phyloP scores from a whole-genome alignment of 345 rosid species.

The Limnanthes douglasii region DNA sequence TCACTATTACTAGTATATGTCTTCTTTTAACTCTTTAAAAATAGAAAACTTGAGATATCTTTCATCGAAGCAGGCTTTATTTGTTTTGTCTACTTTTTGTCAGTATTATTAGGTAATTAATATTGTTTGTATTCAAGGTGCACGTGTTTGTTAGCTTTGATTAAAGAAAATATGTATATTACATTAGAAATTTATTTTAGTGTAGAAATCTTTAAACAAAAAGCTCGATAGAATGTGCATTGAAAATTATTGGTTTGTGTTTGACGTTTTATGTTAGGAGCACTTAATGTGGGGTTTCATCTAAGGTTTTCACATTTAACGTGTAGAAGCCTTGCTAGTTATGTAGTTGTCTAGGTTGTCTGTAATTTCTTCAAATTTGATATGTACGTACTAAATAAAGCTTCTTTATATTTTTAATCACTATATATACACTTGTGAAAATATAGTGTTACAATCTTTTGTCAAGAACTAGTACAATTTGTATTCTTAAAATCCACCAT shows the following conservation, averaged over 20 bases:
- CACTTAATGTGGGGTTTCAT: constrained; percentile 91
- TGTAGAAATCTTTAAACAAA: constrained; percentile 45
- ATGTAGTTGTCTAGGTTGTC: constrained; percentile 86
- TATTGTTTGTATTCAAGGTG: neutral
- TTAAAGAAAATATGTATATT: no score
- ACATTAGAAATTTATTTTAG: constrained; percentile 3
- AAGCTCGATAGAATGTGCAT: constrained; percentile 37
- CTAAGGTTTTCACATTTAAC: constrained; percentile 92
- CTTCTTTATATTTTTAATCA: neutral
- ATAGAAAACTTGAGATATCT: constrained; percentile 74
- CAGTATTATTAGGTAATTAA: constrained; percentile 58
- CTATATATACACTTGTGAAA: no score
- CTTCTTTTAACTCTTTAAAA: constrained; percentile 48
- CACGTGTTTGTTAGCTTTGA: neutral
- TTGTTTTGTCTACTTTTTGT: constrained; percentile 76
- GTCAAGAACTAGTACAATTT: no score
- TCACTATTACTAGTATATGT: constrained; percentile 86
- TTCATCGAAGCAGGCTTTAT: constrained; percentile 84
- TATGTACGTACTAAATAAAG: constrained; percentile 30
- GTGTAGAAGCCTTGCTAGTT: constrained; percentile 96
- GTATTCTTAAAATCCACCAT: no score
- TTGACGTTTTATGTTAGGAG: constrained; percentile 85
- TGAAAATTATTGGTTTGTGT: constrained; percentile 83
- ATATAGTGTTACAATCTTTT: no score
- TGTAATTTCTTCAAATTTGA: constrained; percentile 66